Conservation (phyloP, 2,329 filamentous ascomycete species). For the Myriosclerotinia curreyana region DNA sequence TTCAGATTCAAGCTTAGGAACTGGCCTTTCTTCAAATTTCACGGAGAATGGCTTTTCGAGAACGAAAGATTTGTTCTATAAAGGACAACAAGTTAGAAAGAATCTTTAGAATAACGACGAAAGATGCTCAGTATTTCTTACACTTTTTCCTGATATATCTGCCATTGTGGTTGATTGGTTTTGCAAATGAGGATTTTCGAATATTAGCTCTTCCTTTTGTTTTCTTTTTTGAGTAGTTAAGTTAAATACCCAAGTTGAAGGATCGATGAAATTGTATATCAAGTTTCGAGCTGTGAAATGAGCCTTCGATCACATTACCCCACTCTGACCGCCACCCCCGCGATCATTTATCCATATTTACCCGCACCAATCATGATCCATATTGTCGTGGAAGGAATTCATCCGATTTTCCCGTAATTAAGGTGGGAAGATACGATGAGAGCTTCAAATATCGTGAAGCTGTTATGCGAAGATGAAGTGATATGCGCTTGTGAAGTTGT, state of each 20-base stretch:
- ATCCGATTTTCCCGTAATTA: neutral
- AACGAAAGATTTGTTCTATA: constrained; percentile 43
- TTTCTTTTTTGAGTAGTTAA: no score
- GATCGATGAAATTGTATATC: neutral
- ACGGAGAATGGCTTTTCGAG: constrained; percentile 40
- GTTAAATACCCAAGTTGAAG: neutral
- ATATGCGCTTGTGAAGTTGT: neutral
- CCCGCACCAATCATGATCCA: constrained; percentile 31
- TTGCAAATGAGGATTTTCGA: neutral
- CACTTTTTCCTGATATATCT: constrained; percentile 26
- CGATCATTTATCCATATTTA: constrained; percentile 30
- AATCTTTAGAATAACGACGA: neutral
- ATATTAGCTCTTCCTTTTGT: neutral
- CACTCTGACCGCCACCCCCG: constrained; percentile 22
- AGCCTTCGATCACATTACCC: constrained; percentile 21
- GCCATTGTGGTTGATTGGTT: constrained; percentile 22
- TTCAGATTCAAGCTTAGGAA: constrained; percentile 45
- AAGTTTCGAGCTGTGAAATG: constrained; percentile 6
- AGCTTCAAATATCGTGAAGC: neutral
- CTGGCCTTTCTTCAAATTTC: constrained; percentile 38
- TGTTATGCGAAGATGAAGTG: neutral
- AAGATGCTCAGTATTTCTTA: constrained; percentile 11
- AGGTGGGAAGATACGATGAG: neutral
- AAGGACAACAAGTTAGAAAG: constrained; percentile 14
- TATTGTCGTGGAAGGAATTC: neutral